phyloP scores from a whole-genome alignment of 495 filamentous ascomycete species.

The Entonaema liquescens region DNA sequence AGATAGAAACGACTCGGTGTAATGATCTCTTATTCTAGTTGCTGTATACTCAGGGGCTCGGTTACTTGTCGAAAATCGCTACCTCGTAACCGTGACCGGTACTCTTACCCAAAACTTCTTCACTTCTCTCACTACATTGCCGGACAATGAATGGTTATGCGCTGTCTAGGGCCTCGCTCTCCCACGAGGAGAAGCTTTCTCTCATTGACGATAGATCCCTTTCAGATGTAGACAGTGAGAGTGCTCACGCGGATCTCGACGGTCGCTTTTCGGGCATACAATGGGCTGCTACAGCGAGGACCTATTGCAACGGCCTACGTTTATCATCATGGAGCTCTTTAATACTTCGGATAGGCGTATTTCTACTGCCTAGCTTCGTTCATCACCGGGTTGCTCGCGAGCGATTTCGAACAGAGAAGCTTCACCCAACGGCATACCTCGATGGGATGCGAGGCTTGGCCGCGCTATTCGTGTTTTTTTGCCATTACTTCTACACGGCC shows the following conservation, averaged over 20 bases:
- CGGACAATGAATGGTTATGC: constrained; percentile 47
- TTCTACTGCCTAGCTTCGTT: constrained; percentile 53
- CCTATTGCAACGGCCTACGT: constrained; percentile 39
- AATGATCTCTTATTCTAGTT: constrained; percentile 13
- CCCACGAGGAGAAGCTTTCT: constrained; percentile 46
- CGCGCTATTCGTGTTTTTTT: constrained; percentile 65
- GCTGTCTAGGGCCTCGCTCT: constrained; percentile 37
- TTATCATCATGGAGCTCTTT: constrained; percentile 40
- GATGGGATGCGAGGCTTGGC: constrained; percentile 68
- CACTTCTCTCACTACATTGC: constrained; percentile 34
- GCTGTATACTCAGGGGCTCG: constrained; percentile 19
- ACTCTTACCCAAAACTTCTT: constrained; percentile 23
- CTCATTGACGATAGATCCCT: constrained; percentile 44
- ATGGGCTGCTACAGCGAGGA: constrained; percentile 32
- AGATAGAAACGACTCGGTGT: constrained; percentile 20
- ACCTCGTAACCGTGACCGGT: constrained; percentile 20
- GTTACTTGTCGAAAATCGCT: constrained; percentile 25
- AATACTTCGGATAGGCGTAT: constrained; percentile 41
- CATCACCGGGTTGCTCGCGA: constrained; percentile 41
- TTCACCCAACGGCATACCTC: constrained; percentile 62
- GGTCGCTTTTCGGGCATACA: constrained; percentile 37
- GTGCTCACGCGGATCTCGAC: constrained; percentile 40
- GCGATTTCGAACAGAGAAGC: constrained; percentile 34
- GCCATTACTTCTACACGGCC: constrained; percentile 58
- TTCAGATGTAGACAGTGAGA: constrained; percentile 47